Base-by-base conservation (phyloP, 345 rosid species). In the Angophora floribunda region DNA sequence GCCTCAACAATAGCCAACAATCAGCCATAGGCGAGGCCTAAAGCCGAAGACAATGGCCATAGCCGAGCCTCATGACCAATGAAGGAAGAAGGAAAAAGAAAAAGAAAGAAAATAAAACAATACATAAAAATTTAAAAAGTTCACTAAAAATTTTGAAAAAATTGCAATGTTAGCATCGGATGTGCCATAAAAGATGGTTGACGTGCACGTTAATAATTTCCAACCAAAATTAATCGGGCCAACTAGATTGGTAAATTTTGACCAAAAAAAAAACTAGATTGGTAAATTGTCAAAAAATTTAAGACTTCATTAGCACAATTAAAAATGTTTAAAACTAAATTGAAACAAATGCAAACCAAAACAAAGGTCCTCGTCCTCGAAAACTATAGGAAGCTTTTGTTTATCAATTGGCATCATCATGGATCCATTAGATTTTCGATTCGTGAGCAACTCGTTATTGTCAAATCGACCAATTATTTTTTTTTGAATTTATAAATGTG, bases 181-280 rank as follows among this genome's bases (percentile, higher is more conserved):
- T 26, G 0, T 55, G 22, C 1, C 2, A 55, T 0, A 11, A 26
- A 59, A 9, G 1, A 26, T 59, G 1, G 15, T 1, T 1, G 1
- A 0, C 0, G 7, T 26, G 1, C 0, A 59, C 5, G 1, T 26
- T 6, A 26, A 12, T 12, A 59, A 2, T 26, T 61, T 26, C 1
- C 6, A 0, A 28, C 3, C 16, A 12, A 28, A 28, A n/a, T 1
- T 61, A 0, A 3, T 3, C 1, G 0, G 28, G 3, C 5, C 0
- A 30, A 12, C 16, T 61, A 61, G 26, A 28, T 26, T 61, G 7
- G 28, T 7, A 59, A 59, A n/a, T n/a, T n/a, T n/a, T n/a, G n/a
- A n/a, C n/a, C n/a, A n/a, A n/a, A n/a, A n/a, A n/a, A n/a, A n/a
- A n/a, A 30, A 12, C 16, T 61, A 61, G 26, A 28, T 26, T 61